Conservation (phyloP, 1,284 basidiomycete genomes). For the Trichosporon sp. region DNA sequence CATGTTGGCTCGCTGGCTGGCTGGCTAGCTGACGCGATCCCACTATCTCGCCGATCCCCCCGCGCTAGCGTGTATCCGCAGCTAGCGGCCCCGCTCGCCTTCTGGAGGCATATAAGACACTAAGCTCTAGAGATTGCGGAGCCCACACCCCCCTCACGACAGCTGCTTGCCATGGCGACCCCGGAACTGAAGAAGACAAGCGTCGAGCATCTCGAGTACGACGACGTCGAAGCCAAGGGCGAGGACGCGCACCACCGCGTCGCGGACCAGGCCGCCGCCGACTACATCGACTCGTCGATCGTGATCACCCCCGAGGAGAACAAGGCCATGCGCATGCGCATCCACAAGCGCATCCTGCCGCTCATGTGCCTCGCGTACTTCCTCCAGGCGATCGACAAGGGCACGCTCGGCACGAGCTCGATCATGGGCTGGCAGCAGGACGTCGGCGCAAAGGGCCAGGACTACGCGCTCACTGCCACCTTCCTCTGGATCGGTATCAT, state of each 20-base stretch:
- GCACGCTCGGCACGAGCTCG: slow-evolving; percentile 21
- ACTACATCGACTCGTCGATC: slow-evolving; percentile 21
- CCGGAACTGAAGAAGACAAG: neutral
- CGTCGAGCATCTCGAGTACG: neutral
- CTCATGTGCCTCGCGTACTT: slow-evolving; percentile 18
- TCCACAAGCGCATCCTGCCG: slow-evolving; percentile 19
- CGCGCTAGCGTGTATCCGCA: neutral
- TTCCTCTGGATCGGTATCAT: slow-evolving; percentile 34
- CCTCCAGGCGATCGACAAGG: slow-evolving; percentile 23
- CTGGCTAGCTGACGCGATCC: neutral
- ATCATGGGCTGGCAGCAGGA: slow-evolving; percentile 42
- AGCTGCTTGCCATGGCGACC: neutral
- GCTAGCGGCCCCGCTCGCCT: no score
- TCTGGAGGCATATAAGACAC: neutral
- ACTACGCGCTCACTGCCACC: slow-evolving; percentile 35
- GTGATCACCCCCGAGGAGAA: slow-evolving; percentile 22
- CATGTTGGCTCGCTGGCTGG: neutral
- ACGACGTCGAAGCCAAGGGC: neutral
- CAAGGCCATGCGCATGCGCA: slow-evolving; percentile 15
- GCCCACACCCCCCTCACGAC: neutral
- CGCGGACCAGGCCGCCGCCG: slow-evolving; percentile 13
- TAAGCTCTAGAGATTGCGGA: neutral
- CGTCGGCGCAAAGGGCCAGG: slow-evolving; percentile 33
- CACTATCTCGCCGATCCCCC: neutral
- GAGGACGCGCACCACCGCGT: neutral